These are phyloP conservation scores for Saprolegnia diclina DNA, from an alignment of 352 stramenopile genomes.

Conservation along the genomic window DNA sequence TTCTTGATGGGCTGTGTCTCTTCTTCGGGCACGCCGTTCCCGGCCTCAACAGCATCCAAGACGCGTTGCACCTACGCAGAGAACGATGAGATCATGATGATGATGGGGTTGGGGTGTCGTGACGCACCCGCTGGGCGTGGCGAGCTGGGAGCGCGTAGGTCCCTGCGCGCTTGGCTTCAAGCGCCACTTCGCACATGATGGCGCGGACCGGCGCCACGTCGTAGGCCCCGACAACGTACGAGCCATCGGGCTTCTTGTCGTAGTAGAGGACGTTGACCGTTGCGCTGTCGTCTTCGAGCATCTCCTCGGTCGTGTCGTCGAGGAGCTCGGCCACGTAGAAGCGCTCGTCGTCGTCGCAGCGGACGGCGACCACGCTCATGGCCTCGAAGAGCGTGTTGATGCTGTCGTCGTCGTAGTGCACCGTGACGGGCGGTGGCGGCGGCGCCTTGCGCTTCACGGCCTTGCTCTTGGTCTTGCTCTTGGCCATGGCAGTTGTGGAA, in stretches of 20 bases:
- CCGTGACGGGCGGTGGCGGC: too few species aligned
- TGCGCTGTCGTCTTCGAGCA: slow-evolving; percentile 45
- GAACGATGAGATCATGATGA: neutral
- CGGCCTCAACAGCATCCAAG: slow-evolving; percentile 31
- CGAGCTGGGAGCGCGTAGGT: neutral
- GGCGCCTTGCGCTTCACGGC: neutral
- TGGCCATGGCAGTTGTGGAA: too few species aligned
- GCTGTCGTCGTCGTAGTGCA: slow-evolving; percentile 21
- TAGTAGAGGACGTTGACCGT: slow-evolving; percentile 59
- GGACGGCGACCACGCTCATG: slow-evolving; percentile 24
- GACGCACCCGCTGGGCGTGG: slow-evolving; percentile 4
- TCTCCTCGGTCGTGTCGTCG: slow-evolving; percentile 71
- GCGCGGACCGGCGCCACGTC: slow-evolving; percentile 54
- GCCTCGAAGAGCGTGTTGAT: slow-evolving; percentile 23
- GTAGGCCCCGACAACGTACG: slow-evolving; percentile 54
- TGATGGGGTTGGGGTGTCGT: neutral
- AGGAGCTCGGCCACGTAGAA: slow-evolving; percentile 70
- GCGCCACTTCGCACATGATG: slow-evolving; percentile 68
- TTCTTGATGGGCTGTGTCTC: slow-evolving; percentile 44
- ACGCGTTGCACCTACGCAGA: slow-evolving; percentile 29
- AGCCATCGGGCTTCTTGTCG: slow-evolving; percentile 32
- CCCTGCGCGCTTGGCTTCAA: slow-evolving; percentile 24
- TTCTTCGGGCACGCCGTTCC: slow-evolving; percentile 45
- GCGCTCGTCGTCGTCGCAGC: slow-evolving; percentile 19
- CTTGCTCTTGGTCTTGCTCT: too few species aligned